A percentile compares a stretch with the other conserved stretches of the same genome.
Evolutionary conservation across 2,329 filamentous ascomycete species (phyloP).

Genomic region (Fusarium aywerte): DNA sequence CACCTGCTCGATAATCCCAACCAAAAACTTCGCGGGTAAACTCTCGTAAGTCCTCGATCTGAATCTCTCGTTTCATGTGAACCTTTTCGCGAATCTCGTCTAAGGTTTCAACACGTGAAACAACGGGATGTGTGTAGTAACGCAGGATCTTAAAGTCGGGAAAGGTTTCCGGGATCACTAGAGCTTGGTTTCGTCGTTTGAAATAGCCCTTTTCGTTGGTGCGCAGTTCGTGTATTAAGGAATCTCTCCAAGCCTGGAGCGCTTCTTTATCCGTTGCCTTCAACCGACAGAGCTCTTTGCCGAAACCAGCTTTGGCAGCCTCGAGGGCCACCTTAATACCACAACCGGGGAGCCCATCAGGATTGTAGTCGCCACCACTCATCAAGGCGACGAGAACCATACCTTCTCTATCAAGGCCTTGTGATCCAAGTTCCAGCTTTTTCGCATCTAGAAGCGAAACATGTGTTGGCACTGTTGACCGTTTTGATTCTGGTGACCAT

Average conservation of each 20-base stretch:
- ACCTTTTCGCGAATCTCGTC: constrained; percentile 45
- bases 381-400: constrained; percentile 96
- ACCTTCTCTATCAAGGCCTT: constrained; percentile 80
- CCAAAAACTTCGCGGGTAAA: constrained; percentile 86
- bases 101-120: constrained; percentile 71
- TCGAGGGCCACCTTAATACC: constrained; percentile 90
- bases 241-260: constrained; percentile 76
- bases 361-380: constrained; percentile 94
- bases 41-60: constrained; percentile 67
- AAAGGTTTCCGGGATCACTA: constrained; percentile 83
- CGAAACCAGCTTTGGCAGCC: constrained; percentile 89
- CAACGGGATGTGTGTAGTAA: constrained; percentile 88
- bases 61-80: constrained; percentile 39
- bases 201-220: constrained; percentile 89
- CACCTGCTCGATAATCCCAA: constrained; percentile 82
- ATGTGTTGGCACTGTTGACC: constrained; percentile 80
- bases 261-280: constrained; percentile 67
- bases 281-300: constrained; percentile 75
- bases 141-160: constrained; percentile 81
- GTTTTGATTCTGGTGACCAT: constrained; percentile 79
- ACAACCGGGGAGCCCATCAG: constrained; percentile 86
- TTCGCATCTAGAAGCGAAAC: constrained; percentile 81
- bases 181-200: constrained; percentile 75
- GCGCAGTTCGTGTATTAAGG: constrained; percentile 77
- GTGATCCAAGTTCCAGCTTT: constrained; percentile 59